Evolutionary conservation across 78 protist species (phyloP).

Genomic region (Salpingoeca rosetta): DNA sequence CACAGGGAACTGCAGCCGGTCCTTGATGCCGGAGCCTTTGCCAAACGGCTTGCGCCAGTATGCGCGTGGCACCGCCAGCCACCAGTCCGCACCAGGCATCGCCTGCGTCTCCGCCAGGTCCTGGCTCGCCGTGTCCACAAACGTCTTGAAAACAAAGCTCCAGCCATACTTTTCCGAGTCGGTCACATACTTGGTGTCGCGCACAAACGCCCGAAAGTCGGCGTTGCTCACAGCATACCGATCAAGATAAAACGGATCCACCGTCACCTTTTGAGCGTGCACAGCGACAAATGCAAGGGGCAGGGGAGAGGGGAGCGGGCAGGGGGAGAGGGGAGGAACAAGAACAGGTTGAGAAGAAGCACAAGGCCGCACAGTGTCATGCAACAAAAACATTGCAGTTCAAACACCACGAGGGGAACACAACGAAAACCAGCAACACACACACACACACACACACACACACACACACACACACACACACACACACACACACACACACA

Average conservation of each 20-base stretch:
- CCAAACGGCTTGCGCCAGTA: neutral
- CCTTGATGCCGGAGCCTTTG: neutral
- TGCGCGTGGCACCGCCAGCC: slow-evolving; percentile 6
- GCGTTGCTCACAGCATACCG: slow-evolving; percentile 15
- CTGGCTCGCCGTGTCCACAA: neutral
- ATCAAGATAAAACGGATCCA: neutral
- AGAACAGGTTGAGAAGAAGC: too few relatives aligned
- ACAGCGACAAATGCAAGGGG: too few relatives aligned
- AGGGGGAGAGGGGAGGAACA: too few relatives aligned
- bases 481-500: too few relatives aligned
- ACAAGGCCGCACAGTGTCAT: too few relatives aligned
- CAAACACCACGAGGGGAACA: too few relatives aligned
- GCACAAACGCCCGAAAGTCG: slow-evolving; percentile 18
- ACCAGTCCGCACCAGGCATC: neutral
- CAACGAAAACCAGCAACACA: too few relatives aligned
- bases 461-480: too few relatives aligned
- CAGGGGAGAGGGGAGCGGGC: too few relatives aligned
- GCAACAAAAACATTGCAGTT: too few relatives aligned
- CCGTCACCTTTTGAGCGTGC: neutral
- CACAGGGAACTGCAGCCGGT: slow-evolving; percentile 9
- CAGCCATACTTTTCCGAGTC: slow-evolving; percentile 37
- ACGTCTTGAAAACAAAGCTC: slow-evolving; percentile 34
- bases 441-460: too few relatives aligned
- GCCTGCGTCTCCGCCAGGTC: neutral
- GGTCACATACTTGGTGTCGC: slow-evolving; percentile 9